Evolutionary conservation across 371 early-diverging fungal species (phyloP), one percentile per base, ranked within the genome.

Genomic region (Globomyces sp.): DNA sequence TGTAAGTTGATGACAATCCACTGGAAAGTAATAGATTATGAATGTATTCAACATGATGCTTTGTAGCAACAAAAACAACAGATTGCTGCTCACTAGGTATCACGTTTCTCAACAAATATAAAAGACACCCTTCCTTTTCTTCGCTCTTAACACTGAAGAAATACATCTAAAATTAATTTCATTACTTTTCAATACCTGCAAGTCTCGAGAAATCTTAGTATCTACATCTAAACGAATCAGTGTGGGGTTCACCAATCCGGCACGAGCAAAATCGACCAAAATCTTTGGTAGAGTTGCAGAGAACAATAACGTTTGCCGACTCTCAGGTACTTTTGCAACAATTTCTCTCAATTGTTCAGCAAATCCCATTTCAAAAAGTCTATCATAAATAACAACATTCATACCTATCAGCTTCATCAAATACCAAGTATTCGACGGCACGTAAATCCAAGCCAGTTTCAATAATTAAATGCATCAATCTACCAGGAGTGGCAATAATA

Each of bases 321-420:
- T 5, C 46, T 69, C 71, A 4, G 96, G 95, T 49, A 98, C 76
- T 41, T 92, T 85, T 65, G 84, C 82, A 63, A 95, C 71, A 71
- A 99, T 92, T 73, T 96, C 94, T 58, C 90, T 89, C 55, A 99
- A 74, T 70, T 98, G 96, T n/a, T 92, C 90, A 3, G 90, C 90
- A 73, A 99, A 99, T 52, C 98, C 99, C 83, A 96, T 88, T 78
- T 98, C 99, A 74, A 99, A 95, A 57, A 99, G 77, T 11, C 97
- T 87, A 87, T 97, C 99, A 78, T 99, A 99, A 82, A 99, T 94
- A 0, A 99, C 98, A 67, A 99, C 84, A 70, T 94, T 96, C 77
- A 96, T 92, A 46, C 99, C 87, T 2, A 90, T 88, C 65, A 24
- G 24, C 24, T 24, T 24, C 24, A 24, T 24, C 99, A 13, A 99